A percentile compares a stretch with the other conserved stretches of the same genome.
These are phyloP conservation scores for Tillandsia leiboldiana DNA, from an alignment of 176 grass and related monocot genomes.

Conservation along the genomic window DNA sequence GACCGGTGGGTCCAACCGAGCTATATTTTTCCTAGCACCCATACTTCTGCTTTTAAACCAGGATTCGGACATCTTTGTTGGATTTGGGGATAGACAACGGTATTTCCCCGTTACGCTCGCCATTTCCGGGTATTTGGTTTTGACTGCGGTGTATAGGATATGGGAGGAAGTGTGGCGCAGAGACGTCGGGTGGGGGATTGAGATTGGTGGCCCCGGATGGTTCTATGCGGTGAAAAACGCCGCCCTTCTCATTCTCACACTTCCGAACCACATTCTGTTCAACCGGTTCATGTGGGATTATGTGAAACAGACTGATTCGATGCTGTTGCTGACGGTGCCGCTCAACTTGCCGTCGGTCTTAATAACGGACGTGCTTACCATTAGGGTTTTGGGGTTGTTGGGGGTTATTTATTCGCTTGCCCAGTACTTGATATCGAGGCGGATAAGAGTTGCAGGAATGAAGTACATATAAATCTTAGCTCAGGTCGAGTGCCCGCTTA, in stretches of 20 bases:
- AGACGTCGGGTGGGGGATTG: conserved; percentile 57
- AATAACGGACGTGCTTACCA: conserved; percentile 73
- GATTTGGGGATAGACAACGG: conserved; percentile 90
- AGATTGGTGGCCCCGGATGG: conserved; percentile 77
- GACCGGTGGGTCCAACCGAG: conserved; percentile 83
- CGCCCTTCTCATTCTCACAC: conserved; percentile 68
- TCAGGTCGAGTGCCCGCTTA: not conserved
- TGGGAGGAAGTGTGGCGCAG: conserved; percentile 49
- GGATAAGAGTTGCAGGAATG: conserved; percentile 93
- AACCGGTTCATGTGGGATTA: conserved; percentile 99
- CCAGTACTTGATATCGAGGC: conserved; percentile 81
- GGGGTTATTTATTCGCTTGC: conserved; percentile 87
- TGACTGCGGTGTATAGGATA: conserved; percentile 73
- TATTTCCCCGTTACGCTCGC: conserved; percentile 82
- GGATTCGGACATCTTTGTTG: conserved; percentile 85
- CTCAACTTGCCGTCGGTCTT: conserved; percentile 83
- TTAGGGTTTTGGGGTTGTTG: conserved; percentile 84
- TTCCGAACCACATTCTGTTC: conserved; percentile 96
- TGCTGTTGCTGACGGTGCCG: conserved; percentile 81
- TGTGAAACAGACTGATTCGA: conserved; percentile 75
- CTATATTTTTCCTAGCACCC: conserved; percentile 91
- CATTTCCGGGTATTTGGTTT: conserved; percentile 66
- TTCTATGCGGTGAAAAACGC: conserved; percentile 78
- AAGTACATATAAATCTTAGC: conserved; percentile 56
- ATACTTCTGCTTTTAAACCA: conserved; percentile 92